These are phyloP conservation scores for Cytospora mali DNA, from an alignment of 2,329 filamentous ascomycete species.

Conservation along the genomic window DNA sequence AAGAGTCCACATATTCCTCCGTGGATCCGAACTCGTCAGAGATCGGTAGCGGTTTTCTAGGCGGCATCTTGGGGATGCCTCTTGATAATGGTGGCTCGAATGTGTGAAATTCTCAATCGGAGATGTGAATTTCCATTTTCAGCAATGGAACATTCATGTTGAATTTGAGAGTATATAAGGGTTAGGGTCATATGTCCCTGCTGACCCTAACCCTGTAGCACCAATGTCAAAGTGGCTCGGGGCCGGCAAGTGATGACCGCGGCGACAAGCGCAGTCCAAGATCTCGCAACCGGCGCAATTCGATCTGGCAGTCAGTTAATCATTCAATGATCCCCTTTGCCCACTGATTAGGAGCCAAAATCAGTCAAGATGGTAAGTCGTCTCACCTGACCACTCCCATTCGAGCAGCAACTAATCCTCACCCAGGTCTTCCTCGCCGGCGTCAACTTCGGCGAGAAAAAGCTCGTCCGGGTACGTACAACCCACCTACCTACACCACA, in stretches of 20 bases:
- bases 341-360: constrained; percentile 29
- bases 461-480: constrained; percentile 74
- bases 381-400: neutral
- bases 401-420: neutral
- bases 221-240: neutral
- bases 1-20: constrained; percentile 77
- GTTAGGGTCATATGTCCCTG: neutral
- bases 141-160: neutral
- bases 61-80: constrained; percentile 46
- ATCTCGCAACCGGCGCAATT: neutral
- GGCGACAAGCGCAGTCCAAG: constrained; percentile 1
- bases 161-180: neutral
- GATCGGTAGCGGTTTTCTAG: constrained; percentile 65
- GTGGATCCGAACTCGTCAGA: constrained; percentile 68
- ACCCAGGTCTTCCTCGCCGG: constrained; percentile 80
- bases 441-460: constrained; percentile 80
- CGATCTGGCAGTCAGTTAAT: neutral
- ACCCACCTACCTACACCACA: constrained; percentile 23
- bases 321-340: constrained; percentile 26
- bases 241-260: neutral
- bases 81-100: neutral
- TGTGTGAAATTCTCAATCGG: neutral
- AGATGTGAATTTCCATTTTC: neutral
- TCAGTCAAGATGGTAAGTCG: constrained; percentile 34
- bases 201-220: neutral